Evolutionary conservation across 78 protist species (phyloP), one percentile per base, ranked within the genome.

Genomic region (Dictyostelium discoideum): DNA sequence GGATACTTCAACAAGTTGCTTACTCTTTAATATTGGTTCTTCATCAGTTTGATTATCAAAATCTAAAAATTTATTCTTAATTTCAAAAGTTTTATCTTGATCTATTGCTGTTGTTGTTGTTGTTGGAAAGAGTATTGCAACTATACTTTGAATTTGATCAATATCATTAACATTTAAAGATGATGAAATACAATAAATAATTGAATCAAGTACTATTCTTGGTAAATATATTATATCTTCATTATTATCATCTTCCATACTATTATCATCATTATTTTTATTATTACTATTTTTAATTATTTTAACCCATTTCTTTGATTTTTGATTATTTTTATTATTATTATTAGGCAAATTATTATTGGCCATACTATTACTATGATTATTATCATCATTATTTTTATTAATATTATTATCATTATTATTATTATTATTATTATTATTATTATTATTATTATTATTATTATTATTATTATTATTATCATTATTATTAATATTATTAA

Each of bases 21-120:
- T 50, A 81, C 20, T 42, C 29, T n/a, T 81, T 81, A 81, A 29
- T 26, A 81, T 81, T 79, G 84, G 84, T 79, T 79, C 84, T 24
- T 46, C 24, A 14, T 37, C 6, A 0, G 9, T 79, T 44, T 79
- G 60, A 11, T 39, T 44, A n/a, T 46, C 40, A 79, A 79, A 79
- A 8, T 79, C 63, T 20, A 20, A n/a, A n/a, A 44, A 79, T 32
- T 22, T 46, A 11, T 9, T 44, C 1, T 42, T 50, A 9, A 79
- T 44, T 44, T 42, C n/a, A 18, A 5, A 32, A 4, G 32, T 29
- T 65, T 65, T 24, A 65, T 29, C 77, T 10, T 46, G 57, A 9
- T 46, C 46, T 42, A 5, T 5, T 42, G 46, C 2, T 5, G 46
- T 42, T 42, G 46, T 42, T 5, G 7, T 37, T 74, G 11, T 22